Conservation (phyloP, 768 basidiomycete species). For the Boletus rubescentipes region DNA sequence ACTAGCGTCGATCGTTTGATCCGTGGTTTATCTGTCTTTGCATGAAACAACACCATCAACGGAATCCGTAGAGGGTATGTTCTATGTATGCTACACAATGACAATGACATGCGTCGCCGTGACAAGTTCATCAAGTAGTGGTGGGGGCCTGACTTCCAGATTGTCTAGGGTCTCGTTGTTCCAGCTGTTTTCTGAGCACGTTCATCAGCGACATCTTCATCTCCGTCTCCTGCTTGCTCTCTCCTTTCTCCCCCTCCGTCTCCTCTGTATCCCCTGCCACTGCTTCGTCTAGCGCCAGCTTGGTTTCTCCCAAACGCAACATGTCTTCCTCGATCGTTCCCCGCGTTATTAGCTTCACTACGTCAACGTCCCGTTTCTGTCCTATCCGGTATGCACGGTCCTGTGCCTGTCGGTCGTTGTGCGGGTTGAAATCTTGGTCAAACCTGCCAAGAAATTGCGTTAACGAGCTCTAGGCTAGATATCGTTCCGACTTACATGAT, state of each 20-base stretch:
- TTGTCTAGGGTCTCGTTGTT: constrained; percentile 43
- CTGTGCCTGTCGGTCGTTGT: constrained; percentile 97
- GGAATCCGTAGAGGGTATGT: constrained; percentile 18
- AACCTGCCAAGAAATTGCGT: constrained; percentile 53
- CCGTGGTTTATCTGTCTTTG: constrained; percentile 53
- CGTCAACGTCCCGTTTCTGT: constrained; percentile 90
- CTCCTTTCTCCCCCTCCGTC: constrained; percentile 55
- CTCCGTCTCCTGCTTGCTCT: constrained; percentile 68
- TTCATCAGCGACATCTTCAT: constrained; percentile 88
- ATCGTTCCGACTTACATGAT: constrained; percentile 62
- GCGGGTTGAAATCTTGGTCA: constrained; percentile 97
- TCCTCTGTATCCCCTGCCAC: constrained; percentile 77
- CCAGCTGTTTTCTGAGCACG: constrained; percentile 79
- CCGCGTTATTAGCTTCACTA: constrained; percentile 88
- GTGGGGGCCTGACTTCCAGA: constrained; percentile 1
- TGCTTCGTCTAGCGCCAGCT: constrained; percentile 89
- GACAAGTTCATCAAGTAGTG: constrained; percentile 8
- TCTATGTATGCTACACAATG: constrained; percentile 20
- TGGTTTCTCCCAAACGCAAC: constrained; percentile 83
- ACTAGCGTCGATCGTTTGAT: constrained; percentile 75
- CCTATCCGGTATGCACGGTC: constrained; percentile 98
- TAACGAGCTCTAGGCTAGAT: background rate
- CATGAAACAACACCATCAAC: constrained; percentile 15
- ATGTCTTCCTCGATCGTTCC: constrained; percentile 98
- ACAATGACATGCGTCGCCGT: constrained; percentile 8